Conservation (phyloP, 2,329 filamentous ascomycete genomes). For the Dactylellina sp. region DNA sequence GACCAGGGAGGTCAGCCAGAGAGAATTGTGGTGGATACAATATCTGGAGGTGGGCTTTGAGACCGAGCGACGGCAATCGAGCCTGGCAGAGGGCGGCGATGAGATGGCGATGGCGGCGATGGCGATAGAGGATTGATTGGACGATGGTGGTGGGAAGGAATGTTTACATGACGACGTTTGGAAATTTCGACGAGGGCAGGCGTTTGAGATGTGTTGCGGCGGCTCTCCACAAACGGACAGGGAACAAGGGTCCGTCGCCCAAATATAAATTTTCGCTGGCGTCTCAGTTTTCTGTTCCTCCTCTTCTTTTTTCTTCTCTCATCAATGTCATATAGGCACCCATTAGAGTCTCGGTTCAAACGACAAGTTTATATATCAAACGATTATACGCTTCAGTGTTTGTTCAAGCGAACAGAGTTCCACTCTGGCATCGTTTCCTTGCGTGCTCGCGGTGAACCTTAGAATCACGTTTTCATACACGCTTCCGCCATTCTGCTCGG, state of each 20-base stretch:
- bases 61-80: background rate
- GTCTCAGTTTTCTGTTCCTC: slow-evolving; percentile 64
- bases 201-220: slow-evolving; percentile 42
- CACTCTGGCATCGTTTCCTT: slow-evolving; percentile 69
- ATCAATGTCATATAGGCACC: slow-evolving; percentile 77
- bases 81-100: background rate
- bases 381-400: slow-evolving; percentile 73
- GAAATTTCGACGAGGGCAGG: slow-evolving; percentile 70
- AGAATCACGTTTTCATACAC: slow-evolving; percentile 63
- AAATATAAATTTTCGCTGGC: slow-evolving; percentile 59
- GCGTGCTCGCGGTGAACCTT: slow-evolving; percentile 98
- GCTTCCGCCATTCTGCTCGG: slow-evolving; percentile 54
- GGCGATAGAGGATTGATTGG: slow-evolving; percentile 7
- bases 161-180: slow-evolving; percentile 70
- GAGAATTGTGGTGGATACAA: slow-evolving; percentile 12
- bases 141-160: slow-evolving; percentile 29
- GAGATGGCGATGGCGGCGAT: background rate
- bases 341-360: slow-evolving; percentile 99
- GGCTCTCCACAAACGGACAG: too few relatives aligned
- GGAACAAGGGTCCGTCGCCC: slow-evolving; percentile 27
- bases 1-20: background rate
- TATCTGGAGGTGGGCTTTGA: slow-evolving; percentile 1
- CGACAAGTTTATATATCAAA: slow-evolving; percentile 62
- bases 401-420: slow-evolving; percentile 82
- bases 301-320: slow-evolving; percentile 68